Conservation (phyloP, 208 protist species). For the Trypanosoma cruzi region DNA sequence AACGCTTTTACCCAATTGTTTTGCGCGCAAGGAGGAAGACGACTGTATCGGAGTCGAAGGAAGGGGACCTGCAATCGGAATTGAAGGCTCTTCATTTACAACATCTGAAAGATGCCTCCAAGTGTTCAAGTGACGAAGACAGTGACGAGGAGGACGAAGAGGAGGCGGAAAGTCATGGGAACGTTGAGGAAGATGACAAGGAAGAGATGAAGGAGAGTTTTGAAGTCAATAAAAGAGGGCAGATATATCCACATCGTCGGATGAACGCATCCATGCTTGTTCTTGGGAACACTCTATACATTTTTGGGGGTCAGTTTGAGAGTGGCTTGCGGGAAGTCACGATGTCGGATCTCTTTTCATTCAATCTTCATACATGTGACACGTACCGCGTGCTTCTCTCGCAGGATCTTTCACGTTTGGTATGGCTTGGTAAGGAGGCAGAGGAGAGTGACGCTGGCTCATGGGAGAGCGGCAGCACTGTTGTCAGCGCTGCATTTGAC, state of each 20-base stretch:
- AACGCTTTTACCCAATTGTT: constrained; percentile 88
- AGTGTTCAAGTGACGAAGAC: constrained; percentile 19
- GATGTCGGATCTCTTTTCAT: constrained; percentile 85
- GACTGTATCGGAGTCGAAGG: constrained; percentile 8
- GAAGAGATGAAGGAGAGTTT: constrained; percentile 74
- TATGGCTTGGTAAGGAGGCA: constrained; percentile 86
- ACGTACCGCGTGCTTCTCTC: constrained; percentile 80
- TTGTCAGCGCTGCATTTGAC: constrained; percentile 81
- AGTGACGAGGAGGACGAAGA: constrained; percentile 40
- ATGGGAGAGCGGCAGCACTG: constrained; percentile 89
- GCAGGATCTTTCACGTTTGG: constrained; percentile 76
- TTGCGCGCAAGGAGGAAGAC: constrained; percentile 41
- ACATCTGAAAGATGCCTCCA: constrained; percentile 3
- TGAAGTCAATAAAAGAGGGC: constrained; percentile 59
- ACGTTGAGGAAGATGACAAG: constrained; percentile 1
- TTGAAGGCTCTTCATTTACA: constrained; percentile 62
- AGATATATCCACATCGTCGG: constrained; percentile 79
- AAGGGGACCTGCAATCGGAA: constrained; percentile 49
- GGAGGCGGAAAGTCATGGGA: constrained; percentile 11
- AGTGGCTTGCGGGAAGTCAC: constrained; percentile 86
- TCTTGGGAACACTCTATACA: constrained; percentile 74
- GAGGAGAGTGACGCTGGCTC: constrained; percentile 75
- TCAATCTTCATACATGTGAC: constrained; percentile 86
- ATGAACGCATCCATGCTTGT: constrained; percentile 78
- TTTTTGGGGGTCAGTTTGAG: constrained; percentile 93